Percentiles rank a stretch among this genome's conserved stretches.
phyloP scores from a whole-genome alignment of 108 stramenopile genomes.

The Aurantiochytrium sp. region DNA sequence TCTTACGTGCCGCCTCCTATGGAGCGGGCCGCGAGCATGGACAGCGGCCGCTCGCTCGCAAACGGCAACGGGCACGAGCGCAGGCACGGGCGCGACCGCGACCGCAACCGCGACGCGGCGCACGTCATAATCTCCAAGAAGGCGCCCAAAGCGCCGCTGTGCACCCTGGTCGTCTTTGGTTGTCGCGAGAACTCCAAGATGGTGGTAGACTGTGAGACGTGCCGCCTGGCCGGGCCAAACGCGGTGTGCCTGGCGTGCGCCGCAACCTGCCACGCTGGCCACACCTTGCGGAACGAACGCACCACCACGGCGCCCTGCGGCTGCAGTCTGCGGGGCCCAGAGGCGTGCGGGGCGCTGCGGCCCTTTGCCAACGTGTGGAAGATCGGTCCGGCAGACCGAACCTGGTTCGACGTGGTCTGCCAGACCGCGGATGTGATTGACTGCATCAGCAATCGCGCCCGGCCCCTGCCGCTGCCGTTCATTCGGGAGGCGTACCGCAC shows the following conservation, averaged over 20 bases:
- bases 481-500: constrained; percentile 16
- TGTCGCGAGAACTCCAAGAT: neutral
- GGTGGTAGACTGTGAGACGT: constrained; percentile 12
- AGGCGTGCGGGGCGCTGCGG: constrained; percentile 4
- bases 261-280: constrained; percentile 1
- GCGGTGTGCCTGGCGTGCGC: constrained; percentile 13
- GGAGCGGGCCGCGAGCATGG: too few relatives aligned
- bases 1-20: too few relatives aligned
- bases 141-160: neutral
- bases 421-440: constrained; percentile 26
- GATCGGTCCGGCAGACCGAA: neutral
- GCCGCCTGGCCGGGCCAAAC: neutral
- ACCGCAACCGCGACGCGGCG: too few relatives aligned
- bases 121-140: neutral
- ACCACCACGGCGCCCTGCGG: constrained; percentile 8
- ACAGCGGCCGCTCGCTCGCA: too few relatives aligned
- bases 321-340: neutral
- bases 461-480: neutral
- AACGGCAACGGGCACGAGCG: too few relatives aligned
- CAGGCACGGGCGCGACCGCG: too few relatives aligned
- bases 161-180: neutral
- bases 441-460: neutral
- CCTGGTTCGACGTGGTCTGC: constrained; percentile 25
- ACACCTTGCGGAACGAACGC: neutral
- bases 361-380: constrained; percentile 21